Percentiles rank a stretch among this genome's conserved stretches.
Evolutionary conservation across 2,329 filamentous ascomycete species (phyloP).

Genomic region (Fusarium sp.): DNA sequence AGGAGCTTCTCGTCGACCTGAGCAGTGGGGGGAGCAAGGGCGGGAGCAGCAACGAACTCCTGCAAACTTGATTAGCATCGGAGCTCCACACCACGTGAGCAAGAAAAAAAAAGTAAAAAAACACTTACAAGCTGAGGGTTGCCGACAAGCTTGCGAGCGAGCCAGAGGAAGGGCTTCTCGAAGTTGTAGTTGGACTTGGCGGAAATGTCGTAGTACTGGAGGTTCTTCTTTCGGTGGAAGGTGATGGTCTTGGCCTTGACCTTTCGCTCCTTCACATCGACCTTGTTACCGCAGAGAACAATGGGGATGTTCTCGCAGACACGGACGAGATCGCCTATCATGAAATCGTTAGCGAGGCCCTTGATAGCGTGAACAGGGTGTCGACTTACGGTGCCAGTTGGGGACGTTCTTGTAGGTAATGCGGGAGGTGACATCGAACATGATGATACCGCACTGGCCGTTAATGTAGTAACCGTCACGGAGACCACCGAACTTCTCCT

Average conservation of each 20-base stretch:
- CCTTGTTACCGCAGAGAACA: conserved; percentile 98
- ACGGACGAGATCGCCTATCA: conserved; percentile 91
- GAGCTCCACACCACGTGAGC: background rate
- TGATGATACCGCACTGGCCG: conserved; percentile 99
- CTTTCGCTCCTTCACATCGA: conserved; percentile 99
- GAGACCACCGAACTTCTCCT: conserved; percentile 99
- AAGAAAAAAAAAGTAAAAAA: background rate
- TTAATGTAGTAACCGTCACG: conserved; percentile 99
- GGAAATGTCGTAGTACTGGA: conserved; percentile 99
- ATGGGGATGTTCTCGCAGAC: conserved; percentile 99
- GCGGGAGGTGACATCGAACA: conserved; percentile 99
- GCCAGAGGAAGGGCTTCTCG: conserved; percentile 99
- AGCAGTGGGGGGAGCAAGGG: conserved; percentile 93
- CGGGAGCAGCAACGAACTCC: conserved; percentile 97
- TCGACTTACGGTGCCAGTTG: conserved; percentile 97
- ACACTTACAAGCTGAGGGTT: conserved; percentile 67
- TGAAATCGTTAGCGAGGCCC: conserved; percentile 27
- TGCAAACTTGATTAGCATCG: conserved; percentile 53
- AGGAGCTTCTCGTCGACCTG: conserved; percentile 87
- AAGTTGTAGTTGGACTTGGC: conserved; percentile 99
- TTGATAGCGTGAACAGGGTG: background rate
- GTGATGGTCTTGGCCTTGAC: conserved; percentile 99
- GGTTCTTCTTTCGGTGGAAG: conserved; percentile 99
- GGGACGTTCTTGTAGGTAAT: conserved; percentile 99
- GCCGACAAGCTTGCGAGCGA: conserved; percentile 97